phyloP scores from a whole-genome alignment of 2,329 filamentous ascomycete species.

The Arachnomyces sp. region DNA sequence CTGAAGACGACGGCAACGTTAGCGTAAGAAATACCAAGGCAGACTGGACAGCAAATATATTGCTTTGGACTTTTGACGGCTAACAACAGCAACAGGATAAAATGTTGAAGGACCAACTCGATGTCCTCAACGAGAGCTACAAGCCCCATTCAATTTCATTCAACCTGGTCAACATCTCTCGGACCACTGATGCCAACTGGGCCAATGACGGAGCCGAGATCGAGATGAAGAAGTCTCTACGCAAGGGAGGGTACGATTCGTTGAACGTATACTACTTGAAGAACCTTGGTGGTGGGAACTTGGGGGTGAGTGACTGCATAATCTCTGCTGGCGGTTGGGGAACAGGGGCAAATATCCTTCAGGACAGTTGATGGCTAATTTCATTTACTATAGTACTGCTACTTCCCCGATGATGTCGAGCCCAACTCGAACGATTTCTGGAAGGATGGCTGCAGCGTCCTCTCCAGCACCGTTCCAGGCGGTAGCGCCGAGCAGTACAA shows the following conservation, averaged over 20 bases:
- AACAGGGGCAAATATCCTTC: constrained; percentile 34
- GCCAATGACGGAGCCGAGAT: constrained; percentile 43
- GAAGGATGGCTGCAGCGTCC: constrained; percentile 51
- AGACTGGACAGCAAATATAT: constrained; percentile 30
- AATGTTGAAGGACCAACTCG: constrained; percentile 9
- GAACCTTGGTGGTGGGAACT: constrained; percentile 32
- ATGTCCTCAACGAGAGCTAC: constrained; percentile 30
- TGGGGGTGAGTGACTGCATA: constrained; percentile 20
- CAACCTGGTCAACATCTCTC: constrained; percentile 42
- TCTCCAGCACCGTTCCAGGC: constrained; percentile 50
- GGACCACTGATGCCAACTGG: constrained; percentile 49
- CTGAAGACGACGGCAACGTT: constrained; percentile 22
- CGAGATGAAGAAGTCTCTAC: constrained; percentile 47
- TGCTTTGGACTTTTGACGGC: constrained; percentile 2
- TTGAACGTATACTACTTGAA: constrained; percentile 57
- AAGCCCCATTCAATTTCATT: constrained; percentile 41
- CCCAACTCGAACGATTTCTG: constrained; percentile 36
- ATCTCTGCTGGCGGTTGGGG: constrained; percentile 2
- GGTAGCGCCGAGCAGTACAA: constrained; percentile 44
- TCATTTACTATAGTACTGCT: constrained; percentile 21
- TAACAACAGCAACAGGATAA: constrained; percentile 1
- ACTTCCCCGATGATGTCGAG: constrained; percentile 27
- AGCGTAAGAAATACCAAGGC: neutral
- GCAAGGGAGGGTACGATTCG: constrained; percentile 46
- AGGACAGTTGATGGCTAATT: constrained; percentile 42